A percentile compares a stretch with the other conserved stretches of the same genome.
These are phyloP conservation scores for Agroathelia rolfsii DNA, from an alignment of 1,284 basidiomycete species.

Conservation along the genomic window DNA sequence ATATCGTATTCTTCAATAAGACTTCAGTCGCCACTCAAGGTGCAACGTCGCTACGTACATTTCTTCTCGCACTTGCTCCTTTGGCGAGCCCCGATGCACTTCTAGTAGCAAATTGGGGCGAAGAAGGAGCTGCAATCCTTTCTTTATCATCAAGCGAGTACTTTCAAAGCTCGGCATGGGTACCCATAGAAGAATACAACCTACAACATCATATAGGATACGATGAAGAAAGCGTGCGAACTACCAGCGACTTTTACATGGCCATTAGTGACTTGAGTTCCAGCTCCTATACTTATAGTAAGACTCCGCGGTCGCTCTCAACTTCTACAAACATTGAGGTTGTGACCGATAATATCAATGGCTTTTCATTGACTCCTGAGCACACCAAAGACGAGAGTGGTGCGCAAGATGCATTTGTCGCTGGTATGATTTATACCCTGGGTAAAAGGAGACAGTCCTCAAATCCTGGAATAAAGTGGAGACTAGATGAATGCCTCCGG, in stretches of 20 bases:
- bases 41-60: slow-evolving; percentile 52
- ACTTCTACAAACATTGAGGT: too few relatives aligned
- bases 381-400: slow-evolving; percentile 56
- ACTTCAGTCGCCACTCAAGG: slow-evolving; percentile 44
- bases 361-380: too few relatives aligned
- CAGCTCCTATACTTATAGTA: too few relatives aligned
- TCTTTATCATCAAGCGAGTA: slow-evolving; percentile 77
- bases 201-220: slow-evolving; percentile 7
- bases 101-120: slow-evolving; percentile 69
- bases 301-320: too few relatives aligned
- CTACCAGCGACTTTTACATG: slow-evolving; percentile 2
- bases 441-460: slow-evolving; percentile 59
- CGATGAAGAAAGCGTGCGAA: slow-evolving; percentile 5
- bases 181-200: slow-evolving; percentile 23
- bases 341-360: too few relatives aligned
- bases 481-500: slow-evolving; percentile 68
- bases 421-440: slow-evolving; percentile 71
- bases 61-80: slow-evolving; percentile 59
- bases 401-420: slow-evolving; percentile 69
- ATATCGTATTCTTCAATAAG: slow-evolving; percentile 67
- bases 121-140: slow-evolving; percentile 64
- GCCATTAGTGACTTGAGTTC: too few relatives aligned
- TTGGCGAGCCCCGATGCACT: slow-evolving; percentile 61
- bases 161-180: slow-evolving; percentile 73
- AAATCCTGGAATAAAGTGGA: slow-evolving; percentile 52